Evolutionary conservation across 208 protist genomes (phyloP), one percentile per base, ranked within the genome.

Genomic region (Crithidia fasciculata): DNA sequence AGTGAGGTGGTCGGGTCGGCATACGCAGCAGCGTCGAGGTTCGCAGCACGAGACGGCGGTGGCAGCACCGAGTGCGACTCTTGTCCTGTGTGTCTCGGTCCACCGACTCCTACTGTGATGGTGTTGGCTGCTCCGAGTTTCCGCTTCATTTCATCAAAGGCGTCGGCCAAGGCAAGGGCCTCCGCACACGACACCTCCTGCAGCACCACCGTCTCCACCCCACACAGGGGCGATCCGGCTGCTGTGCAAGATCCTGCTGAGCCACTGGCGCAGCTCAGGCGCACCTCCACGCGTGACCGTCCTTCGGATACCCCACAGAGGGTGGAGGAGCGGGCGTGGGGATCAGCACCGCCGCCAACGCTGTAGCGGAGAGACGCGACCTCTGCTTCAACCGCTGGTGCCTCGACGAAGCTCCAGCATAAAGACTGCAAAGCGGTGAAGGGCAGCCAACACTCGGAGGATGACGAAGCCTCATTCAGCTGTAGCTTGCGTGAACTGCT

Each of bases 331-430:
- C 43, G 43, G 10, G 54, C 39, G 5, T 2, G 39, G 39, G 15
- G 12, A 4, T 8, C 12, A 19, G 28, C 16, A 10, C 9, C 13
- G 10, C 3, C 37, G 9, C 10, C 5, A 4, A 16, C 50, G 6
- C 3, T 4, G 13, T 10, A 3, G 49, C 6, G 4, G 19, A 9
- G n/a, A 39, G 5, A 10, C 49, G 5, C n/a, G 40, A 18, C 59
- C 2, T 8, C 0, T 4, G 36, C 41, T 47, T 52, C 44, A 47
- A 3, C 45, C 16, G 36, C 40, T 54, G 53, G 10, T 10, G 16
- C 36, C 5, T 54, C 65, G 3, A 15, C 18, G 65, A 70, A 61
- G 65, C 53, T 61, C 65, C 65, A 70, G 9, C 61, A 52, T 5
- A 70, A 43, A 1, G 65, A 61, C 12, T 2, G 44, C 5, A 70